Percentiles rank a stretch among this genome's conserved stretches.
Conservation (phyloP, 345 rosid species). For the Populus alba region DNA sequence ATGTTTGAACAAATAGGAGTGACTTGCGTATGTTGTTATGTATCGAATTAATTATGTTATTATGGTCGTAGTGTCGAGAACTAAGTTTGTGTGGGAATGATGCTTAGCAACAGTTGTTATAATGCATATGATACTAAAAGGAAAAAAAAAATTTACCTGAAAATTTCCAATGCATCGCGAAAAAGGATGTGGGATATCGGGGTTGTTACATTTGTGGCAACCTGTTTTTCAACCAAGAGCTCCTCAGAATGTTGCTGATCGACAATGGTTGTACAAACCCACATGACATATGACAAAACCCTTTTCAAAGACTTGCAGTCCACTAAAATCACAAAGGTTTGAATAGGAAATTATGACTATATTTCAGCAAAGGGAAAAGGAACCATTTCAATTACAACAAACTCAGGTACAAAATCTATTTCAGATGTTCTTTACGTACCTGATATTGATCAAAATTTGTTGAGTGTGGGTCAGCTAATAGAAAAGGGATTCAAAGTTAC, state of each 20-base stretch:
- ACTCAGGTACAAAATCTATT: background rate
- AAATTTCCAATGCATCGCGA: too few species aligned
- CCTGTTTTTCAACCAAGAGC: too few species aligned
- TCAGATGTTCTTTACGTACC: constrained; percentile 10
- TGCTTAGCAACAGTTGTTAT: too few species aligned
- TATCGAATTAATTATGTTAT: too few species aligned
- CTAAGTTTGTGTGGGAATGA: too few species aligned
- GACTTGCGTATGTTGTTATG: too few species aligned
- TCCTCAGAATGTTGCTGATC: background rate
- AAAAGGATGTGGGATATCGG: too few species aligned
- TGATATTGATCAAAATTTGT: constrained; percentile 11
- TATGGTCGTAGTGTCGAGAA: too few species aligned
- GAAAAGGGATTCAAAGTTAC: background rate
- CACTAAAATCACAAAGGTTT: background rate
- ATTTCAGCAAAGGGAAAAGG: background rate
- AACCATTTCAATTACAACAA: background rate
- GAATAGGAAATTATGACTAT: background rate
- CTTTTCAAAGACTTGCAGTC: background rate
- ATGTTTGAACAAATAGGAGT: too few species aligned
- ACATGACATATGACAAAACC: background rate
- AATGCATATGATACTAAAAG: too few species aligned
- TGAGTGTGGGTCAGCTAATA: constrained; percentile 15
- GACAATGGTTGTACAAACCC: background rate
- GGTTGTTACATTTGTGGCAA: too few species aligned
- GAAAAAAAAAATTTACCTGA: too few species aligned